Conservation (phyloP, 2,329 filamentous ascomycete species). For the Esteya vermicola region DNA sequence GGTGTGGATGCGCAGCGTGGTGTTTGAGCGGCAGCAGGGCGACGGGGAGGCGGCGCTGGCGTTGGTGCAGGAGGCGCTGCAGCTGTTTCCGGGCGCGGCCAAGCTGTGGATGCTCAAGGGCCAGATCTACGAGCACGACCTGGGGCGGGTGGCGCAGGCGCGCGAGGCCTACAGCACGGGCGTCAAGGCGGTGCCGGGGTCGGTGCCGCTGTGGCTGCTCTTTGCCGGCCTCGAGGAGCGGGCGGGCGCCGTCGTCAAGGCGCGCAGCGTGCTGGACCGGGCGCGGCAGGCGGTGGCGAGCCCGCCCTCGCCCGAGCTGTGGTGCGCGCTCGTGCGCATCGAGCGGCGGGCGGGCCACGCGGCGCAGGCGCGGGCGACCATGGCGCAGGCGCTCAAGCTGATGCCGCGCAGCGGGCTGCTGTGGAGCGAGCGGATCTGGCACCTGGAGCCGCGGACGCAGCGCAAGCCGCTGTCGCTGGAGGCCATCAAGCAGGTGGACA, state of each 20-base stretch:
- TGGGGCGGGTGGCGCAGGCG: slow-evolving; percentile 67
- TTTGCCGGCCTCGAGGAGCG: slow-evolving; percentile 80
- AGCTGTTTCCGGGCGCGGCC: slow-evolving; percentile 68
- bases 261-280: slow-evolving; percentile 82
- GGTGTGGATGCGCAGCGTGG: slow-evolving; percentile 92
- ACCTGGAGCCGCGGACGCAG: slow-evolving; percentile 81
- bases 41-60: slow-evolving; percentile 71
- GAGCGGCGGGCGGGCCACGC: slow-evolving; percentile 78
- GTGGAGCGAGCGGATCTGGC: slow-evolving; percentile 92
- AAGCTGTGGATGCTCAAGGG: slow-evolving; percentile 99
- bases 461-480: slow-evolving; percentile 83
- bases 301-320: slow-evolving; percentile 74
- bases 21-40: slow-evolving; percentile 76
- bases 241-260: slow-evolving; percentile 72
- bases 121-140: slow-evolving; percentile 73
- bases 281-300: slow-evolving; percentile 75
- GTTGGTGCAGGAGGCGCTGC: slow-evolving; percentile 72
- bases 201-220: slow-evolving; percentile 79
- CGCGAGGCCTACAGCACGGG: slow-evolving; percentile 82
- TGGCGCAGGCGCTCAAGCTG: slow-evolving; percentile 87
- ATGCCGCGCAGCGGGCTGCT: slow-evolving; percentile 76
- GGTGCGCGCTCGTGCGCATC: slow-evolving; percentile 87
- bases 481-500: slow-evolving; percentile 94
- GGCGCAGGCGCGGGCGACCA: slow-evolving; percentile 73
- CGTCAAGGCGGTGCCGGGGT: slow-evolving; percentile 72